phyloP scores from a whole-genome alignment of 2,329 filamentous ascomycete species.

The Cladosporium austrohemisphaericum region DNA sequence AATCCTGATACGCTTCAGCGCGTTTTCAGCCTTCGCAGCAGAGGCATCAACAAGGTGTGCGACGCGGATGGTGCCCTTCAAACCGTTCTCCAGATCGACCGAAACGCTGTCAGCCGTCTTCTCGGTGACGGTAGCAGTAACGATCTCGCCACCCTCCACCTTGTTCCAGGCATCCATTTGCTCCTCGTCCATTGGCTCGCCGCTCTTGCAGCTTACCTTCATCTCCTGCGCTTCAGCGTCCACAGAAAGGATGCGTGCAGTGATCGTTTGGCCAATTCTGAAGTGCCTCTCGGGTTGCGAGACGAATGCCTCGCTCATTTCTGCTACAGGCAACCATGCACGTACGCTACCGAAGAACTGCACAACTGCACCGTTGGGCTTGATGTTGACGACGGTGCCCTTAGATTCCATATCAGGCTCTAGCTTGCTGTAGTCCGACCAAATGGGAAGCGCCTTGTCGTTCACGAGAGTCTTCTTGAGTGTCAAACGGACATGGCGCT shows the following conservation, averaged over 20 bases:
- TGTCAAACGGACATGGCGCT: constrained; percentile 78
- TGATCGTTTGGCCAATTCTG: constrained; percentile 83
- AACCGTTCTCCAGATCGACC: constrained; percentile 68
- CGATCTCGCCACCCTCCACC: constrained; percentile 68
- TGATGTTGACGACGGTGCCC: constrained; percentile 81
- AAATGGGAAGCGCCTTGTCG: constrained; percentile 62
- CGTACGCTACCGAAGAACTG: constrained; percentile 84
- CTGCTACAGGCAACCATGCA: constrained; percentile 85
- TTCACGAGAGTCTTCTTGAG: constrained; percentile 94
- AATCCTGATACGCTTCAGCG: constrained; percentile 75
- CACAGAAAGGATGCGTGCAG: constrained; percentile 79
- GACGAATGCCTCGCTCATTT: constrained; percentile 98
- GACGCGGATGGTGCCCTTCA: constrained; percentile 73
- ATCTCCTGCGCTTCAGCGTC: constrained; percentile 68
- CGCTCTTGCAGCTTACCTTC: constrained; percentile 90
- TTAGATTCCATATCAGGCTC: constrained; percentile 71
- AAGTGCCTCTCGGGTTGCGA: constrained; percentile 87
- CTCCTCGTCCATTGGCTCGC: constrained; percentile 71
- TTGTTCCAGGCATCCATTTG: constrained; percentile 69
- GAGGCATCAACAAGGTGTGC: constrained; percentile 85
- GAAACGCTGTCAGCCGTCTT: constrained; percentile 46
- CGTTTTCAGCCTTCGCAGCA: constrained; percentile 68
- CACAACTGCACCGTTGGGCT: constrained; percentile 75
- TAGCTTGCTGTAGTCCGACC: constrained; percentile 73
- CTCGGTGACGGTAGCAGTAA: constrained; percentile 64